Evolutionary conservation across 768 basidiomycete genomes (phyloP).

Genomic region (Agaricus subrufescens): DNA sequence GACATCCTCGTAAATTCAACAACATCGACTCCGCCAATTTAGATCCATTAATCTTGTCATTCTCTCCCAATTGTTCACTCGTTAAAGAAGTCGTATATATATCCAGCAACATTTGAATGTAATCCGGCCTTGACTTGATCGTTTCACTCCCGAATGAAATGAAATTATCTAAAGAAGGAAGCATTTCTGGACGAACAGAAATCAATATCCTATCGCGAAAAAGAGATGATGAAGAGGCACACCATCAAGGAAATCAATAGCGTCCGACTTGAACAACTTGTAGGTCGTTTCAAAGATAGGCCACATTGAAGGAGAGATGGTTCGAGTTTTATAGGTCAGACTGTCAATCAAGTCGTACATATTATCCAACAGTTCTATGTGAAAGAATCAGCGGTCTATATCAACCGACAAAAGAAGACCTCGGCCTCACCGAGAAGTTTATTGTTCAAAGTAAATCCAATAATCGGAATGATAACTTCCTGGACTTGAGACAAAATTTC

Average conservation of each 20-base stretch:
- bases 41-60: slow-evolving; percentile 79
- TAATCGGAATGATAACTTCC: slow-evolving; percentile 75
- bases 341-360: slow-evolving; percentile 84
- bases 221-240: slow-evolving; percentile 16
- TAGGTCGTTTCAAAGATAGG: slow-evolving; percentile 82
- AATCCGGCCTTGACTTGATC: slow-evolving; percentile 69
- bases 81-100: slow-evolving; percentile 76
- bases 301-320: slow-evolving; percentile 83
- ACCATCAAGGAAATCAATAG: slow-evolving; percentile 87
- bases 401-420: not conserved
- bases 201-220: not conserved
- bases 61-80: slow-evolving; percentile 72
- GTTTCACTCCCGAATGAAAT: slow-evolving; percentile 77
- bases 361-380: slow-evolving; percentile 77
- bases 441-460: slow-evolving; percentile 71
- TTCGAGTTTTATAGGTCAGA: slow-evolving; percentile 74
- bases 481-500: slow-evolving; percentile 79
- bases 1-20: slow-evolving; percentile 69
- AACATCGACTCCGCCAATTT: slow-evolving; percentile 81
- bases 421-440: slow-evolving; percentile 62
- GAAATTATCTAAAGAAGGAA: slow-evolving; percentile 85
- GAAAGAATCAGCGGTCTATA: not conserved
- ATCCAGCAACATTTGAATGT: slow-evolving; percentile 76
- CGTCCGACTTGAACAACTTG: slow-evolving; percentile 76
- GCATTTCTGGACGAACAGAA: slow-evolving; percentile 58